A percentile compares a stretch with the other conserved stretches of the same genome.
These are phyloP conservation scores for Solanum chmielewskii DNA, from an alignment of 257 asterid genomes.

Conservation along the genomic window DNA sequence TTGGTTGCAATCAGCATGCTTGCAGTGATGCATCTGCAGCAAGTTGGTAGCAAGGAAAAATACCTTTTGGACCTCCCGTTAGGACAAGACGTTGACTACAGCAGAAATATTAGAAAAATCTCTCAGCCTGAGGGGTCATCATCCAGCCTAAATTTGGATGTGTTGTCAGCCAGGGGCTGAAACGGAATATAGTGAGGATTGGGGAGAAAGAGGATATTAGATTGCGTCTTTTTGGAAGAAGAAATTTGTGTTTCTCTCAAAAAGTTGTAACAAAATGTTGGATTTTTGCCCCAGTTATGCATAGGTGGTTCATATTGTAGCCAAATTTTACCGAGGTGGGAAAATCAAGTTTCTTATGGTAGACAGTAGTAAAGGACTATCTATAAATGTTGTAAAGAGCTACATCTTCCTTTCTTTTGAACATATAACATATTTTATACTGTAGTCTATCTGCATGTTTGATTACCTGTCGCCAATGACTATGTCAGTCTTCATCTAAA, in stretches of 20 bases:
- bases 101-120: slow-evolving; percentile 30
- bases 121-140: slow-evolving; percentile 22
- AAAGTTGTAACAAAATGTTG: too few relatives aligned
- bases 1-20: slow-evolving; percentile 80
- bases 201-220: background rate
- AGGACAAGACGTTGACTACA: slow-evolving; percentile 16
- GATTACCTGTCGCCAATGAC: background rate
- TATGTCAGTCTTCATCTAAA: background rate
- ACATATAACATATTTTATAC: background rate
- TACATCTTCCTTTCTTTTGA: background rate
- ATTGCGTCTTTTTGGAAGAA: background rate
- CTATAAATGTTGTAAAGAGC: background rate
- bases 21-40: slow-evolving; percentile 67
- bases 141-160: slow-evolving; percentile 45
- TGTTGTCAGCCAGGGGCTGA: slow-evolving; percentile 72
- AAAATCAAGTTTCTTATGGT: background rate
- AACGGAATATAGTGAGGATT: background rate
- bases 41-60: slow-evolving; percentile 36
- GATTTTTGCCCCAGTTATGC: too few relatives aligned
- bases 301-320: too few relatives aligned
- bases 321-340: background rate
- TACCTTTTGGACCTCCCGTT: slow-evolving; percentile 16
- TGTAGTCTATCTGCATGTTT: too few relatives aligned
- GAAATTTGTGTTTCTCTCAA: too few relatives aligned
- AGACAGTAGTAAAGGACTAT: background rate